Base-by-base conservation (phyloP, 139 green algal genomes). In the Yamagishiella unicocca region DNA sequence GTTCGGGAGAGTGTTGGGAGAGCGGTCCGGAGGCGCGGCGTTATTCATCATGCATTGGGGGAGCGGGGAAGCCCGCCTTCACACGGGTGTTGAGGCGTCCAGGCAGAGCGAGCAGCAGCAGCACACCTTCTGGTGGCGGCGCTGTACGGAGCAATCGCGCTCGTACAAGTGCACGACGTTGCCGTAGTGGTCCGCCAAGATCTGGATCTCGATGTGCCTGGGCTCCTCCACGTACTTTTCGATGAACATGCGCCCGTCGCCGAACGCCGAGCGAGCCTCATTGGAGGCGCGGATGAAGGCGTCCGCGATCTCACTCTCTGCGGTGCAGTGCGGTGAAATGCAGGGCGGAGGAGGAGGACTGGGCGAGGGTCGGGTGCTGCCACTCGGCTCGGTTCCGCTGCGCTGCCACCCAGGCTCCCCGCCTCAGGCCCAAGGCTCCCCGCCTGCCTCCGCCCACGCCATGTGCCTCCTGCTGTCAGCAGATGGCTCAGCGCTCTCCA, bases 91-190 rank as follows among this genome's bases (percentile, higher is more conserved):
- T 9, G 58, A 29, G 12, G 17, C 12, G 17, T 21, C 6, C 58
- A 68, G 17, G 22, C 31, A 10, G 17, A n/a, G 27, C 54, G 10
- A 31, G 7, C 54, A 1, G 12, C 10, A 53, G 6, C 50, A 40
- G 7, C 90, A 10, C 85, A 95, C 95, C 92, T 99, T 99, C 82
- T 99, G 97, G 90, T 99, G 98, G n/a, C 98, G 93, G 38, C 98
- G 92, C 91, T 99, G 98, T 80, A 99, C 97, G 33, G 93, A 98
- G 95, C 98, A 99, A 87, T 99, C 98, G 40, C 98, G 93, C 89
- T 99, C 97, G 83, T 97, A 97, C 40, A 99, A 90, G 94, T 99
- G 97, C 77, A 99, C 94, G 33, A 97, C 94, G 88, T 99, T 98
- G 89, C 98, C 98, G 73, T 99, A 92, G 54, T 92, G 77, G 91